Conservation (phyloP, 768 basidiomycete species). For the Collybia nuda region DNA sequence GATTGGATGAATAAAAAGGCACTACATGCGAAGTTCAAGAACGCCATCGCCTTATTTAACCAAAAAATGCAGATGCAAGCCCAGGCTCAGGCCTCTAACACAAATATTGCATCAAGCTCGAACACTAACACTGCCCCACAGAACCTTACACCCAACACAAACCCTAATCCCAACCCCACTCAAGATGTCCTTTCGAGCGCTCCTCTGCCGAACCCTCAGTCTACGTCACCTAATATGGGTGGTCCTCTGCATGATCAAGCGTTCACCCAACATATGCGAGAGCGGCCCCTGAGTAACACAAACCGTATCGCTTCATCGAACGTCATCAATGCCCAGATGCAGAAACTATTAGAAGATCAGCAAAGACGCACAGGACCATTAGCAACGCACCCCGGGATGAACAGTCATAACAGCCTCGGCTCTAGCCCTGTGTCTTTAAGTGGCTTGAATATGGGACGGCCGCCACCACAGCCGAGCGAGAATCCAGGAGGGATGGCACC, state of each 20-base stretch:
- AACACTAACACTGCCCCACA: neutral
- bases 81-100: slow-evolving; percentile 5
- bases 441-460: neutral
- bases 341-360: slow-evolving; percentile 48
- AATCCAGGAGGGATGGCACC: slow-evolving; percentile 3
- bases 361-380: neutral
- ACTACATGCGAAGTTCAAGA: slow-evolving; percentile 9
- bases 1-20: slow-evolving; percentile 10
- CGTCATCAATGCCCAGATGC: slow-evolving; percentile 40
- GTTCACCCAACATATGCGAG: too few species aligned
- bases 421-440: neutral
- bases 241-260: too few species aligned
- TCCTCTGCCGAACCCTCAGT: too few species aligned
- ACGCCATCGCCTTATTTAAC: neutral
- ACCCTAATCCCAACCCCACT: too few species aligned
- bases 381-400: slow-evolving; percentile 1
- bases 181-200: too few species aligned
- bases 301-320: too few species aligned
- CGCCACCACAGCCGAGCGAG: slow-evolving; percentile 6
- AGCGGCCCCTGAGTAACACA: too few species aligned
- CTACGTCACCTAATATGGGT: too few species aligned
- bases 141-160: too few species aligned
- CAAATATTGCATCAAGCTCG: slow-evolving; percentile 6
- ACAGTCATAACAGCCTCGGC: neutral
- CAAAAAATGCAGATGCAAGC: neutral